These are phyloP conservation scores for Mangifera indica DNA, from an alignment of 345 rosid species.

Conservation along the genomic window DNA sequence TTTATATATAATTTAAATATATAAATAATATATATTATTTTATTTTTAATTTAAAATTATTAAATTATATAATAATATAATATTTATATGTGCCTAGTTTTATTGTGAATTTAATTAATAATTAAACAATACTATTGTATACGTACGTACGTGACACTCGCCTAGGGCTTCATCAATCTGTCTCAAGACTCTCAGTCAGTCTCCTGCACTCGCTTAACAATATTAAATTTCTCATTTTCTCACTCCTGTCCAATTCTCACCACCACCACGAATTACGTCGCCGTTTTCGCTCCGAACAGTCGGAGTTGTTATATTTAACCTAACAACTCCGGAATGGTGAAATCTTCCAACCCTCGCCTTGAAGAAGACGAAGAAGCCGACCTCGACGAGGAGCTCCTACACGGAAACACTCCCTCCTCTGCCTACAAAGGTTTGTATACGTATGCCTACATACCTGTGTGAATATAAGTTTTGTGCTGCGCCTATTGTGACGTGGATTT, in stretches of 20 bases:
- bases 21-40: too few species aligned
- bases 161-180: conserved; percentile 13
- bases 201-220: neutral
- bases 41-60: too few species aligned
- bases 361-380: conserved; percentile 57
- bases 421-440: conserved; percentile 35
- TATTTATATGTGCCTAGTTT: too few species aligned
- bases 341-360: conserved; percentile 41
- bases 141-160: neutral
- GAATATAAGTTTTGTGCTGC: neutral
- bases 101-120: neutral
- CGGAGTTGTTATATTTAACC: neutral
- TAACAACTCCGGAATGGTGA: conserved; percentile 35
- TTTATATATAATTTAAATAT: too few species aligned
- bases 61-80: too few species aligned
- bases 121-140: neutral
- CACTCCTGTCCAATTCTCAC: conserved; percentile 3
- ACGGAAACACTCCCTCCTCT: conserved; percentile 37
- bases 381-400: conserved; percentile 38
- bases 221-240: neutral
- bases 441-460: neutral
- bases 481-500: neutral
- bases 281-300: neutral
- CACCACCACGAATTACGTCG: neutral
- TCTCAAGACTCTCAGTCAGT: neutral